Evolutionary conservation across 2,329 filamentous ascomycete genomes (phyloP).

Genomic region (Penicillium paneum): DNA sequence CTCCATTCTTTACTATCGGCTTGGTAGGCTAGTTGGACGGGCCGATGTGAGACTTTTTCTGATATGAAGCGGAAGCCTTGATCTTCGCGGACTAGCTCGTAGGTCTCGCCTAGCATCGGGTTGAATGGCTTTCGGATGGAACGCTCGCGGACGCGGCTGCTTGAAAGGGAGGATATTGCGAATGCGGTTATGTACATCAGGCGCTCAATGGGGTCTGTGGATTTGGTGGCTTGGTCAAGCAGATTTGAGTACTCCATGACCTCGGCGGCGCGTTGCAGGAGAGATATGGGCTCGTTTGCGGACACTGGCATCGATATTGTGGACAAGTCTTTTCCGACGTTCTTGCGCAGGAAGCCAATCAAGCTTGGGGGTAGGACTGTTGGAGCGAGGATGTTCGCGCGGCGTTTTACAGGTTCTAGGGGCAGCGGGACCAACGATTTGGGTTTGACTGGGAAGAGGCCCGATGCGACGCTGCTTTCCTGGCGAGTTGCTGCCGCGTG

Average conservation of each 20-base stretch:
- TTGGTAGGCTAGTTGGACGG: conserved; percentile 88
- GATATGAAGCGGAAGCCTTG: conserved; percentile 86
- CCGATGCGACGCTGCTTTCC: conserved; percentile 39
- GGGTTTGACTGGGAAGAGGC: conserved; percentile 70
- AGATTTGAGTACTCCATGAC: conserved; percentile 86
- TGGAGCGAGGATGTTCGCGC: conserved; percentile 67
- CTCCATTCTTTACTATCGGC: conserved; percentile 85
- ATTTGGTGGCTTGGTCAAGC: conserved; percentile 67
- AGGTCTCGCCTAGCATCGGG: conserved; percentile 93
- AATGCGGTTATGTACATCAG: conserved; percentile 85
- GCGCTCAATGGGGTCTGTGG: conserved; percentile 61
- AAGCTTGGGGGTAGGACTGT: conserved; percentile 81
- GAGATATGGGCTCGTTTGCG: conserved; percentile 85
- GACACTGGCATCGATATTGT: conserved; percentile 98
- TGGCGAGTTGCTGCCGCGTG: conserved; percentile 38
- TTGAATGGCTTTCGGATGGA: conserved; percentile 96
- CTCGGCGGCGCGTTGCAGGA: conserved; percentile 85
- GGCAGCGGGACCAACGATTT: conserved; percentile 77
- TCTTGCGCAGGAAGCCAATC: conserved; percentile 92
- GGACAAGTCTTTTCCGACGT: conserved; percentile 94
- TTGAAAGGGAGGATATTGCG: conserved; percentile 82
- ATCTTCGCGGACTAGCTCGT: conserved; percentile 83
- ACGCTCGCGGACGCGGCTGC: conserved; percentile 78
- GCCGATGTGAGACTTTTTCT: conserved; percentile 91
- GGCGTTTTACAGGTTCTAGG: conserved; percentile 62